Evolutionary conservation across 78 protist genomes (phyloP).

Genomic region (Dictyostelium brefeldianum): DNA sequence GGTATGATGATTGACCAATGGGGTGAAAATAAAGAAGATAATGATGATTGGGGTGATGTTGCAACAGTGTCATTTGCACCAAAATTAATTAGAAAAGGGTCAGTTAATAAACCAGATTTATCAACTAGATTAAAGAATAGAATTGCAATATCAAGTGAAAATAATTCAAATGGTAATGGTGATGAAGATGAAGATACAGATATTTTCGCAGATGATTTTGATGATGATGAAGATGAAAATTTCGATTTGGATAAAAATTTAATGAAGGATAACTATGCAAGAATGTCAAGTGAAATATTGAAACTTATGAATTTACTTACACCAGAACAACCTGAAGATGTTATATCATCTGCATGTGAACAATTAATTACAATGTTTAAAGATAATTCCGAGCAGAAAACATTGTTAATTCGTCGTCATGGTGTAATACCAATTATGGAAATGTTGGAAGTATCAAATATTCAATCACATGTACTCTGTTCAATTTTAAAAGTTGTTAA

Average conservation of each 20-base stretch:
- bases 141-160: background rate
- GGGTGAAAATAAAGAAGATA: constrained; percentile 74
- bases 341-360: constrained; percentile 41
- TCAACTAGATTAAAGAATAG: constrained; percentile 47
- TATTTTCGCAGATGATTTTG: constrained; percentile 60
- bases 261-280: constrained; percentile 76
- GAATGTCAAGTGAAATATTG: constrained; percentile 67
- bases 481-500: constrained; percentile 82
- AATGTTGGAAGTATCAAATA: constrained; percentile 80
- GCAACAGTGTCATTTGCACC: constrained; percentile 60
- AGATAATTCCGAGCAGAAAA: constrained; percentile 85
- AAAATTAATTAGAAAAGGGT: constrained; percentile 57
- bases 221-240: constrained; percentile 69
- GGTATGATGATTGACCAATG: constrained; percentile 54
- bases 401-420: constrained; percentile 85
- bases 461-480: constrained; percentile 29
- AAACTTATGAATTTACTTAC: constrained; percentile 72
- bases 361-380: constrained; percentile 75
- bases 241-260: constrained; percentile 77
- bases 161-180: background rate
- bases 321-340: constrained; percentile 58
- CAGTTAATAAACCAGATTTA: constrained; percentile 73
- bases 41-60: constrained; percentile 77
- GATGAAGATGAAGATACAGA: constrained; percentile 88
- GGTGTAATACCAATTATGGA: constrained; percentile 94